These are phyloP conservation scores for Centaurea solstitialis DNA, from an alignment of 129 eudicot genomes.

Conservation along the genomic window DNA sequence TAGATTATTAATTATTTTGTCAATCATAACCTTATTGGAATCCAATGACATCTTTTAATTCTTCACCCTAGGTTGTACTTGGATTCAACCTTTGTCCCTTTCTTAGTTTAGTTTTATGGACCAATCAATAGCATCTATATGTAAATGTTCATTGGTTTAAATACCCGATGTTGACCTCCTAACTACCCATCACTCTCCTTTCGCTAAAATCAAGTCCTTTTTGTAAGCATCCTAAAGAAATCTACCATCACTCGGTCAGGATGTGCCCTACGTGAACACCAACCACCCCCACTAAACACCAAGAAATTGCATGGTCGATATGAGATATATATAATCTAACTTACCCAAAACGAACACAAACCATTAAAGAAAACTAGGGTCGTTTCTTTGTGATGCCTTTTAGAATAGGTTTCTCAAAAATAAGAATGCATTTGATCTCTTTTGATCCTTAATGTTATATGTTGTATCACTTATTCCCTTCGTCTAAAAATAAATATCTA, in stretches of 20 bases:
- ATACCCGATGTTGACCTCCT: background rate
- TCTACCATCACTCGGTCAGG: background rate
- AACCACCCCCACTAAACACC: background rate
- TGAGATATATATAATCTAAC: background rate
- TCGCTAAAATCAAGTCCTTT: background rate
- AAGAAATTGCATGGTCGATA: background rate
- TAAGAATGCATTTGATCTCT: too few species aligned
- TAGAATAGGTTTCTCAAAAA: background rate
- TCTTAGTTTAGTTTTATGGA: background rate
- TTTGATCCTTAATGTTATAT: background rate
- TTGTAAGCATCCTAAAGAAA: background rate
- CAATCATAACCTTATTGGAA: background rate
- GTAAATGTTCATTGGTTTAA: background rate
- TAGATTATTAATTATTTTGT: background rate
- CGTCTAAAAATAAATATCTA: too few species aligned
- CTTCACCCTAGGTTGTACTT: background rate
- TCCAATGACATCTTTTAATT: background rate
- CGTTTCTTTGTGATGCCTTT: background rate
- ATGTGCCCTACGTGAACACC: background rate
- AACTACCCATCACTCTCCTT: constrained; percentile 2
- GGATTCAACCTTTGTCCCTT: background rate
- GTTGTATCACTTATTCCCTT: background rate
- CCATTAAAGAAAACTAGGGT: background rate
- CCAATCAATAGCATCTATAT: background rate
- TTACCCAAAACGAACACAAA: background rate